Evolutionary conservation across 108 stramenopile species (phyloP).

Genomic region (Conticribra guillardii): DNA sequence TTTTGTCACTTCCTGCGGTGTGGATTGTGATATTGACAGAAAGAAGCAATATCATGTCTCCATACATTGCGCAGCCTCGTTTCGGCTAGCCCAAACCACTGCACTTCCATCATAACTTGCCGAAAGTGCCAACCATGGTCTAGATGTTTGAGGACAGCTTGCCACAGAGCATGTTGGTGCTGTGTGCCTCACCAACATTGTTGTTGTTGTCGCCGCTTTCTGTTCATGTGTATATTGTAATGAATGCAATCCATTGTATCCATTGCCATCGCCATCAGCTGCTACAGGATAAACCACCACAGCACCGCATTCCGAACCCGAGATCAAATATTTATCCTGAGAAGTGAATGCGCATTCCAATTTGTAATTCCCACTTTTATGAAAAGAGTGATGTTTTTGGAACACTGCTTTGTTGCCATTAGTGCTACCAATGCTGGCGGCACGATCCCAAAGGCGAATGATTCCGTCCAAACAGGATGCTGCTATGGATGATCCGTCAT

Average conservation of each 20-base stretch:
- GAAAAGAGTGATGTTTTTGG: constrained; percentile 35
- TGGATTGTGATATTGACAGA: too few species aligned
- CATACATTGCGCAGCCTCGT: constrained; percentile 16
- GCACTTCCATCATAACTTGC: constrained; percentile 77
- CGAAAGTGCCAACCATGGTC: constrained; percentile 59
- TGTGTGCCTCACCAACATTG: constrained; percentile 27
- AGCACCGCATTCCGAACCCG: constrained; percentile 76
- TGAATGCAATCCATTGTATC: not conserved
- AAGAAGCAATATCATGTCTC: too few species aligned
- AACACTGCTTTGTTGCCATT: constrained; percentile 50
- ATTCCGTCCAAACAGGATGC: constrained; percentile 79
- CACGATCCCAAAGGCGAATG: constrained; percentile 66
- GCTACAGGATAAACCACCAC: constrained; percentile 62
- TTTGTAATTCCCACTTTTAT: constrained; percentile 68
- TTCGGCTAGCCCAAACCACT: constrained; percentile 73
- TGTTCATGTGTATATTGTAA: too few species aligned
- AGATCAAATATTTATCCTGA: constrained; percentile 62
- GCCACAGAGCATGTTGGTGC: constrained; percentile 66
- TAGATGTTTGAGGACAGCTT: constrained; percentile 55
- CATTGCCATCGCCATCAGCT: not conserved
- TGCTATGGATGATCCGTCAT: constrained; percentile 64
- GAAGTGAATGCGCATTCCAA: constrained; percentile 70
- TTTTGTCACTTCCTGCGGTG: too few species aligned
- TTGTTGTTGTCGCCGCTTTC: constrained; percentile 12
- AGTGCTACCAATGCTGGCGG: constrained; percentile 30